These are phyloP conservation scores for Clonostachys chloroleuca DNA, from an alignment of 2,329 filamentous ascomycete species.

Conservation along the genomic window DNA sequence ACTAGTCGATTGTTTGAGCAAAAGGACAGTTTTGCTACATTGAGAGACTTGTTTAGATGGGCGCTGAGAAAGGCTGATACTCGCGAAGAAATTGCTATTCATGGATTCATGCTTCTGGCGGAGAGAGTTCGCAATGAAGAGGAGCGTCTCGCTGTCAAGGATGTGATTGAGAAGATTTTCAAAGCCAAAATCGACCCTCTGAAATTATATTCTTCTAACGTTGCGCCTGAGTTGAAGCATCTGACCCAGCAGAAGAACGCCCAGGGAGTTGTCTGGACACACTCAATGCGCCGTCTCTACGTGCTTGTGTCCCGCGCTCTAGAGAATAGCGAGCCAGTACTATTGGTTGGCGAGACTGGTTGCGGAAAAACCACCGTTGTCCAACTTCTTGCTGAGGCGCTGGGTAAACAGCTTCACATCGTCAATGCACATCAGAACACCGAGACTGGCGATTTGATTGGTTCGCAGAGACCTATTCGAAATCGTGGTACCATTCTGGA, in stretches of 20 bases:
- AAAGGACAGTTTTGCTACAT: constrained; percentile 93
- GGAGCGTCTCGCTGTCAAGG: constrained; percentile 79
- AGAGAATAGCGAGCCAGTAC: constrained; percentile 85
- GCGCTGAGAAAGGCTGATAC: constrained; percentile 80
- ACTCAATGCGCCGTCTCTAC: constrained; percentile 88
- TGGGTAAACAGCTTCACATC: constrained; percentile 73
- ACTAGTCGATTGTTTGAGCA: constrained; percentile 91
- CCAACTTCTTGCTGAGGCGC: constrained; percentile 82
- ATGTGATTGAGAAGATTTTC: constrained; percentile 86
- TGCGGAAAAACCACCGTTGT: constrained; percentile 98
- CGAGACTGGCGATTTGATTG: constrained; percentile 95
- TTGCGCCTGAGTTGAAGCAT: constrained; percentile 50
- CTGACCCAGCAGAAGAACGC: constrained; percentile 40
- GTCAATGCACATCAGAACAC: constrained; percentile 98
- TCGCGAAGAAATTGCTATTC: constrained; percentile 80
- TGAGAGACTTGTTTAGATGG: constrained; percentile 96
- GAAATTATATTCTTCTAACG: constrained; percentile 62
- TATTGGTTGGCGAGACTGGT: constrained; percentile 93
- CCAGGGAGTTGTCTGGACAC: constrained; percentile 84
- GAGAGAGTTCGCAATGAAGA: constrained; percentile 91
- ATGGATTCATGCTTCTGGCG: constrained; percentile 94
- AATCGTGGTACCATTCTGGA: constrained; percentile 74
- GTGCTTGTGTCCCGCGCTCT: constrained; percentile 84
- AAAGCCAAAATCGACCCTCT: constrained; percentile 76
- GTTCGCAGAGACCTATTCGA: constrained; percentile 85